phyloP scores from a whole-genome alignment of 2,329 filamentous ascomycete species.

The Colletotrichum sublineola region DNA sequence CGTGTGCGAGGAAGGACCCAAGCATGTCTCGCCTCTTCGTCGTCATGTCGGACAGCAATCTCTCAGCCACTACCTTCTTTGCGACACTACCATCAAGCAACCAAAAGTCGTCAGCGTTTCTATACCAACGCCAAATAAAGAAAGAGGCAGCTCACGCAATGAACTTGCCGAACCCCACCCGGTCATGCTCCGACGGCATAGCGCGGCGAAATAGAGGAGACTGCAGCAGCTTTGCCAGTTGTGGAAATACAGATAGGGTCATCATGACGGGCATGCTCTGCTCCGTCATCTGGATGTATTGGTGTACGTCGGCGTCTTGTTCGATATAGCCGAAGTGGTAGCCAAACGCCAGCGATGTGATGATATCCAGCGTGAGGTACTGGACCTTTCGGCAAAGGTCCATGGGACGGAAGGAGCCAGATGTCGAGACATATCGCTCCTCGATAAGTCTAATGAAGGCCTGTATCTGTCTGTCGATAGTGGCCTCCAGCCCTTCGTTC shows the following conservation, averaged over 20 bases:
- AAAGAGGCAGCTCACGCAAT: conserved; percentile 46
- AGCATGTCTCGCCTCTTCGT: conserved; percentile 54
- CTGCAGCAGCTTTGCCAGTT: conserved; percentile 57
- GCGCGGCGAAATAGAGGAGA: conserved; percentile 56
- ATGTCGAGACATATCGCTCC: conserved; percentile 57
- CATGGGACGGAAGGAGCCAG: conserved; percentile 55
- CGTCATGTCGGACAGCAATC: conserved; percentile 43
- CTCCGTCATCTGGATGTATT: conserved; percentile 61
- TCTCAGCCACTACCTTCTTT: conserved; percentile 45
- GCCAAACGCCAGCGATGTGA: conserved; percentile 66
- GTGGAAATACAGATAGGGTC: conserved; percentile 57
- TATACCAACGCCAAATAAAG: neutral
- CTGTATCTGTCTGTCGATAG: conserved; percentile 62
- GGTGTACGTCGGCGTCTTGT: conserved; percentile 62
- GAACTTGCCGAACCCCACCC: conserved; percentile 55
- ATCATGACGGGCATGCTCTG: conserved; percentile 59
- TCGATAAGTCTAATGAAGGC: conserved; percentile 63
- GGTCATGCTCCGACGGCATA: conserved; percentile 57
- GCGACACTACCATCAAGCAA: conserved; percentile 40
- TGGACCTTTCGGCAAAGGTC: conserved; percentile 63
- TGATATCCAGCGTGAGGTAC: conserved; percentile 69
- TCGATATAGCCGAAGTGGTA: conserved; percentile 63
- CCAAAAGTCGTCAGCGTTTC: conserved; percentile 17
- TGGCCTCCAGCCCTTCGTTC: conserved; percentile 61
- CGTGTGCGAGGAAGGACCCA: conserved; percentile 57